Evolutionary conservation across 2,329 filamentous ascomycete species (phyloP).

Genomic region (Helotiales sp.): DNA sequence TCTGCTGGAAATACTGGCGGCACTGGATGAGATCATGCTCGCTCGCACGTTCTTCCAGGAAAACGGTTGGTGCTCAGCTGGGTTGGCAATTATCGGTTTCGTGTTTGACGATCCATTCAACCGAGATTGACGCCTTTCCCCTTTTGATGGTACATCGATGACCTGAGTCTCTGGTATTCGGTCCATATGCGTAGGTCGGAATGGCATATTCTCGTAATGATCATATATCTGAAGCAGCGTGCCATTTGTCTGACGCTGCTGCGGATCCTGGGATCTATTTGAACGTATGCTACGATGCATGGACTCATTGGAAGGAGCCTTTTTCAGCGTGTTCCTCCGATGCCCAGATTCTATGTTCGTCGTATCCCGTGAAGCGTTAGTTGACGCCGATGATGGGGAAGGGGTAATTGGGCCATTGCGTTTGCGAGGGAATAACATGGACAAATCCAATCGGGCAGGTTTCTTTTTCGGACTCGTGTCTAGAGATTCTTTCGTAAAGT

Average conservation of each 20-base stretch:
- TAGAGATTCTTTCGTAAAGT: not conserved
- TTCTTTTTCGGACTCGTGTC: slow-evolving; percentile 30
- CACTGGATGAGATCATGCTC: slow-evolving; percentile 28
- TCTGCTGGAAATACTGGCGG: slow-evolving; percentile 33
- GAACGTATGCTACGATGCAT: slow-evolving; percentile 27
- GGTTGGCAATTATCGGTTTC: not conserved
- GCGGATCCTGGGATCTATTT: slow-evolving; percentile 20
- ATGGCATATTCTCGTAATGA: slow-evolving; percentile 29
- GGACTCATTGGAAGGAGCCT: slow-evolving; percentile 30
- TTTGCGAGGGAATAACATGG: slow-evolving; percentile 32
- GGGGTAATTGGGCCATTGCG: slow-evolving; percentile 16
- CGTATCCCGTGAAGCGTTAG: slow-evolving; percentile 13
- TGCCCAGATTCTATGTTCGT: slow-evolving; percentile 11
- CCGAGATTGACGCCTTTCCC: not conserved
- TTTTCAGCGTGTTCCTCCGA: slow-evolving; percentile 26
- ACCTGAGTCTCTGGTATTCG: slow-evolving; percentile 30
- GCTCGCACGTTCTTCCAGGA: slow-evolving; percentile 33
- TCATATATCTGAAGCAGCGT: slow-evolving; percentile 27
- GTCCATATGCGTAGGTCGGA: slow-evolving; percentile 23
- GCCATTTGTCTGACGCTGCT: slow-evolving; percentile 13
- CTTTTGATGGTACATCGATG: slow-evolving; percentile 5
- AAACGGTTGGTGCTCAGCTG: slow-evolving; percentile 19
- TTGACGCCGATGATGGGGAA: slow-evolving; percentile 23
- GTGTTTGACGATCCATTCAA: not conserved
- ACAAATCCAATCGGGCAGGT: slow-evolving; percentile 30